These are phyloP conservation scores for Brassica nigra DNA, from an alignment of 345 rosid genomes.

Conservation along the genomic window DNA sequence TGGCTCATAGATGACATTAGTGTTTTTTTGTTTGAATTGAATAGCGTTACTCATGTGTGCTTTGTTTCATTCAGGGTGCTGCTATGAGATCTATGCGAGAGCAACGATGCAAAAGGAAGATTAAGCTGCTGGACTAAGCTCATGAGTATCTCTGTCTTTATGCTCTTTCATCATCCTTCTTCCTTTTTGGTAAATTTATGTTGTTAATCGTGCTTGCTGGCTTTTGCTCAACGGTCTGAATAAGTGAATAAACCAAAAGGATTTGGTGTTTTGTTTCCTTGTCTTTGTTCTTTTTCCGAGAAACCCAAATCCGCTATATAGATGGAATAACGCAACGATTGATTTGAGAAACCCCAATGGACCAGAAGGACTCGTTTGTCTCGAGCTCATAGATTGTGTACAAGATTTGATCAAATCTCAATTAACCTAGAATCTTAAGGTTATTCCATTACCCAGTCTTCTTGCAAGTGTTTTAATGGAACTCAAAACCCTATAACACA, in stretches of 20 bases:
- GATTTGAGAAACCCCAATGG: conserved; percentile 2
- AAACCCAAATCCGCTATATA: neutral
- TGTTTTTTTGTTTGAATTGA: neutral
- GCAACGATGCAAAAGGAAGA: conserved; percentile 73
- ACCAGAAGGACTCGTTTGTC: neutral
- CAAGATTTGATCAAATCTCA: neutral
- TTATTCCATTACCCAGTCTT: neutral
- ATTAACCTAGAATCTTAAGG: neutral
- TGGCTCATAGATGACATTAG: neutral
- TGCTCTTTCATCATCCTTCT: neutral
- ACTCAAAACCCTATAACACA: no score
- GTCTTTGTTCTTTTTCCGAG: neutral
- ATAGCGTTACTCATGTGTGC: neutral
- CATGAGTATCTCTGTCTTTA: conserved; percentile 31
- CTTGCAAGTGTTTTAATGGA: neutral
- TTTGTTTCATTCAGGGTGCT: conserved; percentile 64
- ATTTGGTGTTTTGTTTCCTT: neutral
- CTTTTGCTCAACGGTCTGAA: conserved; percentile 6
- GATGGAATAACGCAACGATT: neutral
- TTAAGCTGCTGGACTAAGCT: conserved; percentile 48
- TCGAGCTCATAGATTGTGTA: neutral
- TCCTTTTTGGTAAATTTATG: neutral
- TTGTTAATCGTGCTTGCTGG: neutral
- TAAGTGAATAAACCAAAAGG: conserved; percentile 19
- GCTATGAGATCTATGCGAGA: conserved; percentile 87